phyloP scores from a whole-genome alignment of 2,329 filamentous ascomycete genomes.

The Xylariomycetidae sp. region DNA sequence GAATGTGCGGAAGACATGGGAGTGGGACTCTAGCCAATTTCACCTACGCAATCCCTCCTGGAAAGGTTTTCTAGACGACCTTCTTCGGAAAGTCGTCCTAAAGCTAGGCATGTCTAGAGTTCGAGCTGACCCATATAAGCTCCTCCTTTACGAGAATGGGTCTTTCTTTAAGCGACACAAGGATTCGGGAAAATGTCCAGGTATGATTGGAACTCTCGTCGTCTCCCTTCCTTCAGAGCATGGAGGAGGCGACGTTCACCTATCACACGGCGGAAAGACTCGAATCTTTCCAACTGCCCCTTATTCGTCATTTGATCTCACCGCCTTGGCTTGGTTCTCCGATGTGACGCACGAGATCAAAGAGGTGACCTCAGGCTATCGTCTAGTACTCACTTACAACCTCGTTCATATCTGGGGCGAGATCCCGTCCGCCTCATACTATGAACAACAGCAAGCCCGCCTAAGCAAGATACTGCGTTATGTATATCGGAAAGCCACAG shows the following conservation, averaged over 20 bases:
- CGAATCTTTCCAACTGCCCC: conserved; percentile 20
- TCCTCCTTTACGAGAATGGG: conserved; percentile 38
- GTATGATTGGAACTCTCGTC: conserved; percentile 10
- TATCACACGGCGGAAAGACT: conserved; percentile 25
- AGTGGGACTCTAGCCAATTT: conserved; percentile 32
- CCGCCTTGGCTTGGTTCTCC: conserved; percentile 36
- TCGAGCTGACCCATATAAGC: conserved; percentile 31
- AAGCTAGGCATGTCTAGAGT: conserved; percentile 25
- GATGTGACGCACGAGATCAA: conserved; percentile 43
- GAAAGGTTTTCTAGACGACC: conserved; percentile 19
- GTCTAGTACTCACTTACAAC: conserved; percentile 44
- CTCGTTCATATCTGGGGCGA: conserved; percentile 23
- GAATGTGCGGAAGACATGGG: conserved; percentile 34
- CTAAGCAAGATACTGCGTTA: not conserved
- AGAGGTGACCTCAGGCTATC: conserved; percentile 34
- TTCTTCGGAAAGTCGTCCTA: conserved; percentile 19
- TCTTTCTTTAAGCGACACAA: conserved; percentile 38
- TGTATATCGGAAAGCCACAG: not conserved
- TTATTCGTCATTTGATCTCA: conserved; percentile 21
- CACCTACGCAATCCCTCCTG: conserved; percentile 32
- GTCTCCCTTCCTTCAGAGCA: conserved; percentile 24
- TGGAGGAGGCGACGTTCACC: conserved; percentile 33
- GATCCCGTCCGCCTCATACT: not conserved
- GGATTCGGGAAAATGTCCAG: conserved; percentile 35
- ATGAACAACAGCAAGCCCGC: not conserved